A percentile compares a stretch with the other conserved stretches of the same genome.
These are phyloP conservation scores for Penicillium sp. DNA, from an alignment of 2,329 filamentous ascomycete genomes.

Conservation along the genomic window DNA sequence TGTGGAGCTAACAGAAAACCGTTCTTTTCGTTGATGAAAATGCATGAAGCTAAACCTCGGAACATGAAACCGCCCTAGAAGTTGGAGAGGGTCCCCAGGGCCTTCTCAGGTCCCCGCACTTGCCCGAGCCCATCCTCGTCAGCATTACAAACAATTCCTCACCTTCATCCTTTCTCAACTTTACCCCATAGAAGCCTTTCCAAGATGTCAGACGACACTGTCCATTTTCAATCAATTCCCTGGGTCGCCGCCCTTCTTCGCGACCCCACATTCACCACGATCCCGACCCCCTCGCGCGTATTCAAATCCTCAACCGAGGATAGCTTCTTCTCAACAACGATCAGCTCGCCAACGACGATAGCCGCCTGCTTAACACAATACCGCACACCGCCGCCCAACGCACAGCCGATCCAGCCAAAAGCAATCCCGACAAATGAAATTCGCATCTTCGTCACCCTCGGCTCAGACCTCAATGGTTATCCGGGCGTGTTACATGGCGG, in stretches of 20 bases:
- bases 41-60: background rate
- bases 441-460: slow-evolving; percentile 35
- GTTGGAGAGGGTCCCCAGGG: no score
- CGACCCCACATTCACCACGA: slow-evolving; percentile 12
- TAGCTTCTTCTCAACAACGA: slow-evolving; percentile 17
- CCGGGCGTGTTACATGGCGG: slow-evolving; percentile 35
- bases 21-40: background rate
- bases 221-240: slow-evolving; percentile 17
- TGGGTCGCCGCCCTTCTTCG: slow-evolving; percentile 19
- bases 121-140: background rate
- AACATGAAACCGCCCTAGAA: background rate
- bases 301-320: slow-evolving; percentile 18
- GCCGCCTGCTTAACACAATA: slow-evolving; percentile 17
- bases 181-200: background rate
- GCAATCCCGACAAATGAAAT: slow-evolving; percentile 23
- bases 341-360: slow-evolving; percentile 19
- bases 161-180: background rate
- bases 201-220: slow-evolving; percentile 12
- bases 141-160: background rate
- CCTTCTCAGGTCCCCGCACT: background rate
- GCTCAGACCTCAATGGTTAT: slow-evolving; percentile 32
- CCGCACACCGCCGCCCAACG: background rate
- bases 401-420: background rate
- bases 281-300: slow-evolving; percentile 10
- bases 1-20: background rate